These are phyloP conservation scores for Kodamaea plutei DNA, from an alignment of 1,139 yeast species.

Conservation along the genomic window DNA sequence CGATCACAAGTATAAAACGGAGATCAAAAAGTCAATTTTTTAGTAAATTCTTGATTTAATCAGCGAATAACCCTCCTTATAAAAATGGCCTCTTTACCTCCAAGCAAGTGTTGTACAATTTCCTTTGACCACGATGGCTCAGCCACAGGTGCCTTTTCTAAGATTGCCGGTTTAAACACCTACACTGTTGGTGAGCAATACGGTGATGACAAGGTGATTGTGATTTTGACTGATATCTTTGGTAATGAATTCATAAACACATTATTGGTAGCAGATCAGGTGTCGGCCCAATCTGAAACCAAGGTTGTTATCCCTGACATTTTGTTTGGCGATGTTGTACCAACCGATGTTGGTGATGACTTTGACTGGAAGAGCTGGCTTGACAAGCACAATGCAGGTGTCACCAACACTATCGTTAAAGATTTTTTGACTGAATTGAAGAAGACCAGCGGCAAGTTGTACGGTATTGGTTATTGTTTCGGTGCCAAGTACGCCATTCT, in stretches of 20 bases:
- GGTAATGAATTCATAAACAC: conserved; percentile 18
- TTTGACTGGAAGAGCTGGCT: conserved; percentile 47
- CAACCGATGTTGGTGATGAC: conserved; percentile 3
- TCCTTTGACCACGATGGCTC: conserved; percentile 18
- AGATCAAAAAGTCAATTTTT: too few species aligned
- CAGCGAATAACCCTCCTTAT: too few species aligned
- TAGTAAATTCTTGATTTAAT: too few species aligned
- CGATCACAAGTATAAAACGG: too few species aligned
- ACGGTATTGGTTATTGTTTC: conserved; percentile 19
- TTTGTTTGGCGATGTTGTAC: conserved; percentile 17
- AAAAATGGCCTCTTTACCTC: conserved; percentile 54
- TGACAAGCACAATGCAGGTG: conserved; percentile 45
- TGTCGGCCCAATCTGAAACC: conserved; percentile 23
- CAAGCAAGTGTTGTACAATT: conserved; percentile 26
- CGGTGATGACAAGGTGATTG: conserved; percentile 13
- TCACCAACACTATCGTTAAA: conserved; percentile 27
- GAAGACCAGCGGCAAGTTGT: conserved; percentile 11
- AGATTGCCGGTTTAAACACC: conserved; percentile 17
- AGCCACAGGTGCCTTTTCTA: conserved; percentile 13
- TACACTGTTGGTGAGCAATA: conserved; percentile 16
- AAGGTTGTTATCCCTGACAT: conserved; percentile 20
- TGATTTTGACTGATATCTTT: conserved; percentile 18
- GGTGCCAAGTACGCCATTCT: conserved; percentile 18
- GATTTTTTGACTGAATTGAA: conserved; percentile 8
- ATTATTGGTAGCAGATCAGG: conserved; percentile 21